phyloP scores from a whole-genome alignment of 2,329 filamentous ascomycete species.

The Hymenoscyphus albidus region DNA sequence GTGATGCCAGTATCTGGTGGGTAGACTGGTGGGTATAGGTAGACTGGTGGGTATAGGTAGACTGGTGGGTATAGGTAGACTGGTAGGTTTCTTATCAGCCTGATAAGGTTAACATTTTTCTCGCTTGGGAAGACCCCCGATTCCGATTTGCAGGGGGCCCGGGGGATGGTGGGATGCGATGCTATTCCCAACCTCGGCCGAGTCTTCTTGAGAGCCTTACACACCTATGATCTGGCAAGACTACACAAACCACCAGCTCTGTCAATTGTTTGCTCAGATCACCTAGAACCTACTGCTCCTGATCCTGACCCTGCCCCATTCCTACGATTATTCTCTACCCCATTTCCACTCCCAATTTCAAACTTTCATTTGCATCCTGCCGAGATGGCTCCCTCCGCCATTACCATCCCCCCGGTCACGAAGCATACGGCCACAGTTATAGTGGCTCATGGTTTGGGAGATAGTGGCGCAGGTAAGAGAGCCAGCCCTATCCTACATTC shows the following conservation, averaged over 20 bases:
- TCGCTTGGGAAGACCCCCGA: constrained; percentile 10
- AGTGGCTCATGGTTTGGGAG: constrained; percentile 87
- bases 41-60: background rate
- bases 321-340: background rate
- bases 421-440: constrained; percentile 93
- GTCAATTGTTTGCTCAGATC: background rate
- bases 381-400: constrained; percentile 37
- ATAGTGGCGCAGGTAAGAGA: constrained; percentile 54
- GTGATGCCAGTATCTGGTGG: background rate
- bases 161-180: background rate
- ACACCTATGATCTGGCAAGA: too few relatives aligned
- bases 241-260: background rate
- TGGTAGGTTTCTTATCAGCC: constrained; percentile 15
- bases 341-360: background rate
- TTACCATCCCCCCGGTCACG: constrained; percentile 74
- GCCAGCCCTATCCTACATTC: too few relatives aligned
- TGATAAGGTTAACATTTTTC: constrained; percentile 16
- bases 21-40: background rate
- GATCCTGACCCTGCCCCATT: background rate
- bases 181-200: constrained; percentile 5
- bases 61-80: background rate
- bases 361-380: constrained; percentile 1
- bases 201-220: too few relatives aligned
- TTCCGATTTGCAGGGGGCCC: background rate
- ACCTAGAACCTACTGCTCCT: background rate